A percentile compares a stretch with the other conserved stretches of the same genome.
phyloP scores from a whole-genome alignment of 2,329 filamentous ascomycete genomes.

The Claviceps sorghi region DNA sequence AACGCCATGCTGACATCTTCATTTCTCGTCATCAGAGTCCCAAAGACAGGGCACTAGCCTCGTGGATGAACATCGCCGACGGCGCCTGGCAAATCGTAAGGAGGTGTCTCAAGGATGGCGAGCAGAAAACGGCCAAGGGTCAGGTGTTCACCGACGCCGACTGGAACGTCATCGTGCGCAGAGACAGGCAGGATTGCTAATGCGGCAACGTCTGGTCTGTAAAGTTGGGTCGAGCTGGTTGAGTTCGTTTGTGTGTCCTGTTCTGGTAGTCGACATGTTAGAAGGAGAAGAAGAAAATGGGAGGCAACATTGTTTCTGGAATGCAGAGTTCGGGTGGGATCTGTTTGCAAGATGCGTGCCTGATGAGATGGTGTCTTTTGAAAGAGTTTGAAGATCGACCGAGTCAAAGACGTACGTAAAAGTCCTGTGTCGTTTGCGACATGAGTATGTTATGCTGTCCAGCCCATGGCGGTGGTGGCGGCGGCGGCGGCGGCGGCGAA shows the following conservation, averaged over 20 bases:
- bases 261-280: background rate
- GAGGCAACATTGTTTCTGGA: too few species aligned
- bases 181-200: background rate
- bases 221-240: background rate
- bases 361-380: background rate
- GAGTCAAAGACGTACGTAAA: background rate
- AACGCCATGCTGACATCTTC: background rate
- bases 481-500: background rate
- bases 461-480: background rate
- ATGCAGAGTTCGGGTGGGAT: background rate
- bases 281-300: background rate
- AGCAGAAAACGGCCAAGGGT: background rate
- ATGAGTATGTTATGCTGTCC: background rate
- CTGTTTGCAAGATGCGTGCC: too few species aligned
- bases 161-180: background rate
- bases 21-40: background rate
- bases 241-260: background rate
- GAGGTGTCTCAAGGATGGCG: background rate
- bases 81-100: background rate
- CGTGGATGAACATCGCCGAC: background rate
- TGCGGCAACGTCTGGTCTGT: background rate
- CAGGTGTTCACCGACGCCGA: background rate
- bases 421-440: background rate
- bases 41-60: background rate
- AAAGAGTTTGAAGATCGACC: background rate